phyloP scores from a whole-genome alignment of 2,329 filamentous ascomycete species.

The Trichoderma sp. region DNA sequence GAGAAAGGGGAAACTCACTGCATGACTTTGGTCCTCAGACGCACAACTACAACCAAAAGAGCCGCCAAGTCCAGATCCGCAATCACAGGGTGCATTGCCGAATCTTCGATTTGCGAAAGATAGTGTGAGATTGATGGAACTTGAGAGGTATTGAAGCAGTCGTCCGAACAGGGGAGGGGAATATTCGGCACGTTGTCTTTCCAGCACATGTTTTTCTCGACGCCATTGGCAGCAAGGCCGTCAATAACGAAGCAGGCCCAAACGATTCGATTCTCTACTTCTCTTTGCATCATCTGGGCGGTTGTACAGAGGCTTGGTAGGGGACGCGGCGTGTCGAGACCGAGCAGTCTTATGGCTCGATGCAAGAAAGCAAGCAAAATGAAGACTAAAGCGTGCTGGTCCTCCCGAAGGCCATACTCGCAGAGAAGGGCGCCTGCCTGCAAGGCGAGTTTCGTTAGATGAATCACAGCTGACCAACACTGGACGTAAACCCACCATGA shows the following conservation, averaged over 20 bases:
- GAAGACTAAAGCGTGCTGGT: slow-evolving; percentile 33
- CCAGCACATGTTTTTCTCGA: slow-evolving; percentile 34
- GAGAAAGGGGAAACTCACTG: slow-evolving; percentile 25
- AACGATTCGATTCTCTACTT: slow-evolving; percentile 33
- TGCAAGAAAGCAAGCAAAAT: slow-evolving; percentile 32
- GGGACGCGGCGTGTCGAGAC: slow-evolving; percentile 30
- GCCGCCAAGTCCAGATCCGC: slow-evolving; percentile 31
- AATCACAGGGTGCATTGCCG: slow-evolving; percentile 21
- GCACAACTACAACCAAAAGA: slow-evolving; percentile 30
- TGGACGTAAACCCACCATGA: slow-evolving; percentile 31
- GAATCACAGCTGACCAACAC: not conserved
- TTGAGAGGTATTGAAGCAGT: slow-evolving; percentile 28
- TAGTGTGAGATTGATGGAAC: slow-evolving; percentile 20
- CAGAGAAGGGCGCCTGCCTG: slow-evolving; percentile 33
- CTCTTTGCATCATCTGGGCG: slow-evolving; percentile 29
- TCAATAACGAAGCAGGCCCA: slow-evolving; percentile 36
- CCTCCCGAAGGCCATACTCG: slow-evolving; percentile 33
- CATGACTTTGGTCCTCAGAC: slow-evolving; percentile 32
- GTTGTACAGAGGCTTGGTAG: slow-evolving; percentile 15
- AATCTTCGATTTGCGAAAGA: slow-evolving; percentile 29
- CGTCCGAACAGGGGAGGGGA: slow-evolving; percentile 32
- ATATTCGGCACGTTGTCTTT: slow-evolving; percentile 31
- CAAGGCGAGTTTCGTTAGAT: not conserved
- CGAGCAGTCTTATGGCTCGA: slow-evolving; percentile 33
- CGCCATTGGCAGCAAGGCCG: slow-evolving; percentile 31